Conservation (phyloP, 352 stramenopile species). For the Phytophthora citricola region DNA sequence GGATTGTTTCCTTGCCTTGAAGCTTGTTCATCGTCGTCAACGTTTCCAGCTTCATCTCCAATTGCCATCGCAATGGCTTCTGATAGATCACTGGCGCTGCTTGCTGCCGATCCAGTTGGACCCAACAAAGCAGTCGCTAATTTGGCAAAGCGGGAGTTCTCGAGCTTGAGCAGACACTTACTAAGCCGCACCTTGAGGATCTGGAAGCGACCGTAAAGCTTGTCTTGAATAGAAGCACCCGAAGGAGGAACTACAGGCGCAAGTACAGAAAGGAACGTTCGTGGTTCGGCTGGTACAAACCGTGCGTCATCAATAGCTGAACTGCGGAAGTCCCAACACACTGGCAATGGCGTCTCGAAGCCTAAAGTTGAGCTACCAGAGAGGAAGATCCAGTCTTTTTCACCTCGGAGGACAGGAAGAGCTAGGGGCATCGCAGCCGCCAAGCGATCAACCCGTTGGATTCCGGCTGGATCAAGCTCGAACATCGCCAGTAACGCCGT, state of each 20-base stretch:
- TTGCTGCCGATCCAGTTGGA: conserved; percentile 24
- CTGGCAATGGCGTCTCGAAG: conserved; percentile 50
- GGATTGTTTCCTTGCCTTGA: conserved; percentile 5
- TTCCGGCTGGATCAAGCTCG: conserved; percentile 68
- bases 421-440: conserved; percentile 57
- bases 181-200: conserved; percentile 64
- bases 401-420: conserved; percentile 44
- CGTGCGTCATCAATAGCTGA: conserved; percentile 74
- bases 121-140: conserved; percentile 28
- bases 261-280: conserved; percentile 57
- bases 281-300: conserved; percentile 71
- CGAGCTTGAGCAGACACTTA: conserved; percentile 70
- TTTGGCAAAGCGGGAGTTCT: conserved; percentile 60
- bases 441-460: conserved; percentile 76
- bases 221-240: conserved; percentile 69
- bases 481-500: conserved; percentile 81
- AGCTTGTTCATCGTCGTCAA: conserved; percentile 11
- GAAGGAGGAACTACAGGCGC: conserved; percentile 51
- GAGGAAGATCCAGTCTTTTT: conserved; percentile 67
- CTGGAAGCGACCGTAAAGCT: conserved; percentile 71
- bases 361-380: conserved; percentile 46
- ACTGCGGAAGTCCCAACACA: conserved; percentile 77
- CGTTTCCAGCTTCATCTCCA: conserved; percentile 22
- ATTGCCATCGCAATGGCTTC: conserved; percentile 54
- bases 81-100: conserved; percentile 33